phyloP scores from a whole-genome alignment of 305 asterid genomes.

The Fraxinus baroniana region DNA sequence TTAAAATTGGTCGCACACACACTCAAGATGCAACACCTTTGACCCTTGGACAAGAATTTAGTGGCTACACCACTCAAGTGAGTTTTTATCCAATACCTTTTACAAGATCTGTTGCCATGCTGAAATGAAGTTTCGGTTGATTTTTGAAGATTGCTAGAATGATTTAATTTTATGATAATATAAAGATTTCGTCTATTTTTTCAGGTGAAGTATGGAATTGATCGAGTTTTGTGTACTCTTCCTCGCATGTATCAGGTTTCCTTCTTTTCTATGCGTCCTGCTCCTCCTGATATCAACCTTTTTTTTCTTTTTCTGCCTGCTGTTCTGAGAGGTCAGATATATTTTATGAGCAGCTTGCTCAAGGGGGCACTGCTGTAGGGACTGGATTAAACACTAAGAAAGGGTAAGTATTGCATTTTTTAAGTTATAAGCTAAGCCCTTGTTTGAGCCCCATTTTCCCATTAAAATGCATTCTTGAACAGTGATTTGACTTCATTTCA shows the following conservation, averaged over 20 bases:
- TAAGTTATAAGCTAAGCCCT: neutral
- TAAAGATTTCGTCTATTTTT: constrained; percentile 14
- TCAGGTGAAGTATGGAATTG: constrained; percentile 92
- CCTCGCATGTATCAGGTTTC: constrained; percentile 88
- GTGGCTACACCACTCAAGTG: constrained; percentile 95
- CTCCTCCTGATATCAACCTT: constrained; percentile 9
- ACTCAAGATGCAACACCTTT: constrained; percentile 98
- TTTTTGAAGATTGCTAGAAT: constrained; percentile 6
- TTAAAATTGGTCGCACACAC: constrained; percentile 95
- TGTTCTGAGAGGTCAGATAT: constrained; percentile 35
- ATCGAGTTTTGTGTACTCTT: constrained; percentile 76
- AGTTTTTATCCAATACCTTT: constrained; percentile 30
- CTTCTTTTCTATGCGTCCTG: constrained; percentile 15
- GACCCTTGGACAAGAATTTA: constrained; percentile 98
- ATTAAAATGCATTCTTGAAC: neutral
- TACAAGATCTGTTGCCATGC: constrained; percentile 1
- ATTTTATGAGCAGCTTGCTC: constrained; percentile 76
- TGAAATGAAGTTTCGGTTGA: constrained; percentile 10
- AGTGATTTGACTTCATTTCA: neutral
- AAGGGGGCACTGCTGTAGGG: constrained; percentile 96
- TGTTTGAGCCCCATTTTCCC: neutral
- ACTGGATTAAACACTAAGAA: constrained; percentile 90
- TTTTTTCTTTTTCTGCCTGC: neutral
- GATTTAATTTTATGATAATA: neutral
- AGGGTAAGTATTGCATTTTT: constrained; percentile 53